Conservation (phyloP, 805 yeast species). For the Wickerhamomyces hampshirensis region DNA sequence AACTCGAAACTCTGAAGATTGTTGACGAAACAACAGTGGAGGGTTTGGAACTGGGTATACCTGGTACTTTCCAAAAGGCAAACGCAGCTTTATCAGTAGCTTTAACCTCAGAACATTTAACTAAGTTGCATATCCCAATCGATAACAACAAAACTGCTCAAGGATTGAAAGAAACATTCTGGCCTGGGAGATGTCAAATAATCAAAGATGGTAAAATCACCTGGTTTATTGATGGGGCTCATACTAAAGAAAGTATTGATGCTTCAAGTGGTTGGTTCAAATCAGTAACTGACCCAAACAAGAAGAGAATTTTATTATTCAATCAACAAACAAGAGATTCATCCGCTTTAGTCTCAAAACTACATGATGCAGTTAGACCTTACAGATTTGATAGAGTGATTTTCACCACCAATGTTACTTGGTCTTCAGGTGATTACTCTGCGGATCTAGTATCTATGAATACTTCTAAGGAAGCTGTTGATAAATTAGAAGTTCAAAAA, state of each 20-base stretch:
- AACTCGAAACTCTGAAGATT: slow-evolving; percentile 43
- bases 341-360: slow-evolving; percentile 48
- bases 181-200: slow-evolving; percentile 97
- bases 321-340: slow-evolving; percentile 95
- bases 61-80: slow-evolving; percentile 77
- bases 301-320: slow-evolving; percentile 56
- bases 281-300: slow-evolving; percentile 29
- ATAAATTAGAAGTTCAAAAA: slow-evolving; percentile 76
- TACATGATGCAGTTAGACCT: slow-evolving; percentile 40
- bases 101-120: slow-evolving; percentile 58
- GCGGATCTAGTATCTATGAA: slow-evolving; percentile 84
- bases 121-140: slow-evolving; percentile 38
- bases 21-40: slow-evolving; percentile 37
- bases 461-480: slow-evolving; percentile 73
- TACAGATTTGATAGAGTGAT: slow-evolving; percentile 67
- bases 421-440: slow-evolving; percentile 76
- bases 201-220: slow-evolving; percentile 42
- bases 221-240: slow-evolving; percentile 97
- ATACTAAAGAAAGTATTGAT: slow-evolving; percentile 79
- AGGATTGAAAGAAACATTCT: slow-evolving; percentile 65
- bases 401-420: slow-evolving; percentile 89
- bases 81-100: slow-evolving; percentile 88
- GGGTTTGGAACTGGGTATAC: slow-evolving; percentile 53
- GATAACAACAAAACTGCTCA: slow-evolving; percentile 21
- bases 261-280: slow-evolving; percentile 83